Base-by-base conservation (phyloP, 2,329 filamentous ascomycete genomes). In the Albophoma yamanashiensis region DNA sequence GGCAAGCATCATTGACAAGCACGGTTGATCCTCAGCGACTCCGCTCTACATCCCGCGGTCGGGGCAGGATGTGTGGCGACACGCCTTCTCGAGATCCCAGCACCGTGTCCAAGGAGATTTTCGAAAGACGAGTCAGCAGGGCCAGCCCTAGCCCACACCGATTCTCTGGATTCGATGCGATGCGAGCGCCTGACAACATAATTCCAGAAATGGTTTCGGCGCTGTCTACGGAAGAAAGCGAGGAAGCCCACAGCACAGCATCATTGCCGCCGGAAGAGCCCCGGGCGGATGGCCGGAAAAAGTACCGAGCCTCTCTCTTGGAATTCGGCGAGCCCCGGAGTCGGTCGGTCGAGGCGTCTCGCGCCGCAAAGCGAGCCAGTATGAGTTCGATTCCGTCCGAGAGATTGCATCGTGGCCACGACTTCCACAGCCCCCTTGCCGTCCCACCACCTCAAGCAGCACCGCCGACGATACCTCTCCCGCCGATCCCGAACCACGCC, bases 401-500 rank as follows among this genome's bases (percentile, higher is more conserved):
- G 15, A 58, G 62, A n/a, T 65, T 64, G 27, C 55, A n/a, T 14
- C 64, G 61, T 3, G 62, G 66, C 14, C 65, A 67, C 27, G 67
- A 64, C 47, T 61, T 62, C 27, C 62, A 58, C 39, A 47, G 39
- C 15, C 59, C 53, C 31, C 39, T 27, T 14, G 43, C 55, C 14
- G 40, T 53, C 61, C 71, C 59, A 62, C 62, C 40, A 57, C 67
- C n/a, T 65, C 70, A 25, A 56, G 64, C 27, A 62, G 64, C 59
- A 14, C 72, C 70, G 15, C 71, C 70, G 6, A 67, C 63, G 2
- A 64, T 61, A 7, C 70, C 72, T 25, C 66, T 73, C 17, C 72
- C 71, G 4, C 69, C 71, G 0, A 65, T 74, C 25, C 71, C 72
- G 27, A 60, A 62, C 20, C 63, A 64, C 3, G 63, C 65, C n/a